These are phyloP conservation scores for Nakazawaea wickerhamii DNA, from an alignment of 805 yeast genomes.

Conservation along the genomic window DNA sequence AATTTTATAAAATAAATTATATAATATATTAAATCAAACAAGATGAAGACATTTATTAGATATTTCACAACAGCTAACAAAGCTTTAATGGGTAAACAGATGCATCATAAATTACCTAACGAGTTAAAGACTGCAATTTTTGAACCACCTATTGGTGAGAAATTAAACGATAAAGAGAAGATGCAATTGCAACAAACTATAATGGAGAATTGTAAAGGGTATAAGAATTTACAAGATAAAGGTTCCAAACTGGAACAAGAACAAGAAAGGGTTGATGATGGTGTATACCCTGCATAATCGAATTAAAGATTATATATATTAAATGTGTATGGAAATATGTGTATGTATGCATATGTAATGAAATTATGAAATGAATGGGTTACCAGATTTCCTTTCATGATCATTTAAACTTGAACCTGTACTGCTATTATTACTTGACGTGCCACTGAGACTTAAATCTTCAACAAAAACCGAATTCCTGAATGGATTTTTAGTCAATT, in stretches of 20 bases:
- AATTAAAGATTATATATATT: no score
- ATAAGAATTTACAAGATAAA: slow-evolving; percentile 36
- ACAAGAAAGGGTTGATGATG: slow-evolving; percentile 43
- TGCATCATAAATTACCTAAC: slow-evolving; percentile 1
- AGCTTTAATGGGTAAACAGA: neutral
- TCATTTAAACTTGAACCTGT: slow-evolving; percentile 2
- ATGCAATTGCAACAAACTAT: neutral
- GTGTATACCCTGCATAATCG: slow-evolving; percentile 20
- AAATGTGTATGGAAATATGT: no score
- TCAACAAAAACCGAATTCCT: slow-evolving; percentile 10
- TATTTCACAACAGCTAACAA: neutral
- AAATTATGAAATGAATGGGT: slow-evolving; percentile 1
- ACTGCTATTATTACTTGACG: slow-evolving; percentile 1
- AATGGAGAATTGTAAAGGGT: slow-evolving; percentile 23
- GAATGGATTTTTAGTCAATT: slow-evolving; percentile 7
- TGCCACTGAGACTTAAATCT: neutral
- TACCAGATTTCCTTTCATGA: neutral
- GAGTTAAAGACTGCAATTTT: slow-evolving; percentile 6
- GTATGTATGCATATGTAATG: neutral
- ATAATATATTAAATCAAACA: neutral
- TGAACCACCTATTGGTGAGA: slow-evolving; percentile 9
- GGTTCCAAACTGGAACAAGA: slow-evolving; percentile 37
- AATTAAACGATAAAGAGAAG: slow-evolving; percentile 5
- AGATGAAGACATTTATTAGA: neutral
- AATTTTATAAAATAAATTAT: no score